Conservation (phyloP, 805 yeast genomes). For the Candida methanosorbosa region DNA sequence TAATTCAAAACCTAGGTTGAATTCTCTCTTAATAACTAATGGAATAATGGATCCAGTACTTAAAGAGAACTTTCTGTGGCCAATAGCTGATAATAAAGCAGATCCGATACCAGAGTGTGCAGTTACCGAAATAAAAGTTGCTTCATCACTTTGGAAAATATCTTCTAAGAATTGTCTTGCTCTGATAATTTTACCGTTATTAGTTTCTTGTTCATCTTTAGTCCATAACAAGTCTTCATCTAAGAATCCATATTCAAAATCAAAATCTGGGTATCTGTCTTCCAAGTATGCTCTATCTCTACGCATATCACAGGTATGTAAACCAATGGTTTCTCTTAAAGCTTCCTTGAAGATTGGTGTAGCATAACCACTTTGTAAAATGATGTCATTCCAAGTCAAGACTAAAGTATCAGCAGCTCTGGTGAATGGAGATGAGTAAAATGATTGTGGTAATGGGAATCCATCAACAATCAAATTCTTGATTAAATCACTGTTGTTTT, state of each 20-base stretch:
- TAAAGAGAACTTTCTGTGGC: conserved; percentile 38
- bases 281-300: conserved; percentile 26
- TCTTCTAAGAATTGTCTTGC: conserved; percentile 8
- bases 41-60: conserved; percentile 53
- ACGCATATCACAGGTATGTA: conserved; percentile 42
- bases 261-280: conserved; percentile 34
- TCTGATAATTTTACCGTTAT: conserved; percentile 3
- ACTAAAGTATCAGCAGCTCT: conserved; percentile 41
- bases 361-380: conserved; percentile 10
- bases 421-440: conserved; percentile 43
- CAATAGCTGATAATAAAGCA: conserved; percentile 36
- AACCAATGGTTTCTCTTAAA: conserved; percentile 40
- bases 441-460: conserved; percentile 29
- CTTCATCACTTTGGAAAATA: conserved; percentile 10
- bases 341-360: conserved; percentile 35
- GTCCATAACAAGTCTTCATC: conserved; percentile 38
- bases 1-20: conserved; percentile 3
- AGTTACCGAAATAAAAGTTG: conserved; percentile 31
- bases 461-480: conserved; percentile 7
- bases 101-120: conserved; percentile 44
- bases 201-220: conserved; percentile 18
- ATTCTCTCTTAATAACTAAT: conserved; percentile 34
- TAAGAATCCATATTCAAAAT: conserved; percentile 33
- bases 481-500: conserved; percentile 22
- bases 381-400: conserved; percentile 34